These are phyloP conservation scores for Prunus yedoensis DNA, from an alignment of 331 rosid genomes.

Conservation along the genomic window DNA sequence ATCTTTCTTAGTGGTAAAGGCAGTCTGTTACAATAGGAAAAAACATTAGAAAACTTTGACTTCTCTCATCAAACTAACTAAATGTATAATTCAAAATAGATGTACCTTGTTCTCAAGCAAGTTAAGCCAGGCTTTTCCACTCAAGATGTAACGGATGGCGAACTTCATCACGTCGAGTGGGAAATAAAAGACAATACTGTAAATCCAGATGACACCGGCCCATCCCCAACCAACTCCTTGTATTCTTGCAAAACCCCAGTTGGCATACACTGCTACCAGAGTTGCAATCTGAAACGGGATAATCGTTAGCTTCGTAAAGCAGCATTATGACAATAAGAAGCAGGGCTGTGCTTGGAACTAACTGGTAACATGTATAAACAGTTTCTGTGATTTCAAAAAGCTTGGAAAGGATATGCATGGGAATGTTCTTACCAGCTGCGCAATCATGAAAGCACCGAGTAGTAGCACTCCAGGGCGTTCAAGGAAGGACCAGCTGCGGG, in stretches of 20 bases:
- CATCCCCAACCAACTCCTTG: conserved; percentile 96
- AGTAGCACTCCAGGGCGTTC: conserved; percentile 89
- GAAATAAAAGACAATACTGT: conserved; percentile 85
- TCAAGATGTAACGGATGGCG: conserved; percentile 81
- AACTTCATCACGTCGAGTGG: conserved; percentile 89
- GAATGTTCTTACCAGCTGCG: conserved; percentile 72
- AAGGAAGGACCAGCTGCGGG: conserved; percentile 85
- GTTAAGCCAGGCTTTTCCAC: conserved; percentile 95
- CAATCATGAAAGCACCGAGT: conserved; percentile 58
- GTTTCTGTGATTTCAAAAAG: background rate
- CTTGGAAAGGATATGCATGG: background rate
- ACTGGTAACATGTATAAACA: background rate
- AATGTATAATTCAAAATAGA: background rate
- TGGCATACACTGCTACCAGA: conserved; percentile 80
- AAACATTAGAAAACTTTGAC: conserved; percentile 20
- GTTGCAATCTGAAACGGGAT: conserved; percentile 76
- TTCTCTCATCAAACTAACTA: background rate
- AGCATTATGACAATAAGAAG: no score
- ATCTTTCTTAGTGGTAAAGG: conserved; percentile 98
- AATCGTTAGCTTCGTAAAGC: background rate
- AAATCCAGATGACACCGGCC: conserved; percentile 99
- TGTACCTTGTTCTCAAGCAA: conserved; percentile 81
- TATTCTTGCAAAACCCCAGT: conserved; percentile 86
- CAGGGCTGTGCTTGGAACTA: background rate
- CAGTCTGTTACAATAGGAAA: conserved; percentile 52